A percentile compares a stretch with the other conserved stretches of the same genome.
phyloP scores from a whole-genome alignment of 495 filamentous ascomycete genomes.

The Penicillium diatomitis region DNA sequence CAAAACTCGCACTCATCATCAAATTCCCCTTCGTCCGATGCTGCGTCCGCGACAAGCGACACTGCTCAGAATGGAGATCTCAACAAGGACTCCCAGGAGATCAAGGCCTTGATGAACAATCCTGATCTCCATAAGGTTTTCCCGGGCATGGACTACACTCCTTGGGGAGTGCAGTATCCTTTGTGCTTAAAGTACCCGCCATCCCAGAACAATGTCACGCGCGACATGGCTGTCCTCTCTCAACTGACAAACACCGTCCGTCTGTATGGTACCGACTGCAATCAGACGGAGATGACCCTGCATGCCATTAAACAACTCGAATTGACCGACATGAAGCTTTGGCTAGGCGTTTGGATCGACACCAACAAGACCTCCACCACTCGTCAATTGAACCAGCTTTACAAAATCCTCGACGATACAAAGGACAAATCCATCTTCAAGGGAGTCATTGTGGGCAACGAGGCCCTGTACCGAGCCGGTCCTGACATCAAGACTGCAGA shows the following conservation, averaged over 20 bases:
- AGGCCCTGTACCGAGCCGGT: slow-evolving; percentile 72
- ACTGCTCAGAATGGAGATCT: slow-evolving; percentile 55
- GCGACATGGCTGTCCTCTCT: slow-evolving; percentile 82
- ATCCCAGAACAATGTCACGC: slow-evolving; percentile 87
- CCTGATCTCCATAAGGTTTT: slow-evolving; percentile 81
- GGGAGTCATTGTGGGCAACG: slow-evolving; percentile 88
- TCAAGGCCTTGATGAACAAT: slow-evolving; percentile 75
- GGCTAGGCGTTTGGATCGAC: slow-evolving; percentile 94
- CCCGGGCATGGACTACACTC: slow-evolving; percentile 94
- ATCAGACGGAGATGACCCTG: slow-evolving; percentile 92
- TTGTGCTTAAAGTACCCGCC: slow-evolving; percentile 70
- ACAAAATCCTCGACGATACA: slow-evolving; percentile 63
- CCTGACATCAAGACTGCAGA: slow-evolving; percentile 47
- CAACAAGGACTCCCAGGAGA: slow-evolving; percentile 64
- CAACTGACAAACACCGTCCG: slow-evolving; percentile 85
- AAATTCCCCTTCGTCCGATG: slow-evolving; percentile 1
- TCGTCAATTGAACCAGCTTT: slow-evolving; percentile 75
- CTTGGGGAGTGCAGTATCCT: slow-evolving; percentile 83
- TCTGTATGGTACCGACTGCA: slow-evolving; percentile 95
- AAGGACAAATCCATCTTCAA: slow-evolving; percentile 57
- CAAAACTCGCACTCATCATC: slow-evolving; percentile 23
- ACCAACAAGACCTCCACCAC: slow-evolving; percentile 73
- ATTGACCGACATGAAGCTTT: slow-evolving; percentile 75
- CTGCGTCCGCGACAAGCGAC: slow-evolving; percentile 31
- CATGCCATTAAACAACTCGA: slow-evolving; percentile 68